These are phyloP conservation scores for Solanum aculeatissimum DNA, from an alignment of 305 asterid genomes.

Conservation along the genomic window DNA sequence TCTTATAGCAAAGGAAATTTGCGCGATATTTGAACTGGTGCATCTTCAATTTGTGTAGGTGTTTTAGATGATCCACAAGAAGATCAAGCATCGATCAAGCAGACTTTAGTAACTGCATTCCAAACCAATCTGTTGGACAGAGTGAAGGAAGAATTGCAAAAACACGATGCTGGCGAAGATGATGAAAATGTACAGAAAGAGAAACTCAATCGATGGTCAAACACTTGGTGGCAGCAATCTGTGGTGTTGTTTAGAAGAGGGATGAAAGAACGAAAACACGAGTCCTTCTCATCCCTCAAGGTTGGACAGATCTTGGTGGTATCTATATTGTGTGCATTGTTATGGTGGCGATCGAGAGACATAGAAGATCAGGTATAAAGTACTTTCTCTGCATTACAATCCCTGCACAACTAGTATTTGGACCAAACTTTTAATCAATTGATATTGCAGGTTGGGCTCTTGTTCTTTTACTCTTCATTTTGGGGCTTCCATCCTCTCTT, in stretches of 20 bases:
- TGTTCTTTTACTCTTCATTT: conserved; percentile 51
- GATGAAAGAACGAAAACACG: conserved; percentile 68
- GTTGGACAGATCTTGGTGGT: conserved; percentile 40
- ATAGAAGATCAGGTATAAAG: conserved; percentile 68
- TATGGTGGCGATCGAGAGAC: conserved; percentile 76
- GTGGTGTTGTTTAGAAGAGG: conserved; percentile 56
- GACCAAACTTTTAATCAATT: neutral
- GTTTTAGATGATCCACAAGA: conserved; percentile 33
- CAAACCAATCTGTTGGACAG: conserved; percentile 18
- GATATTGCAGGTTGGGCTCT: conserved; percentile 44
- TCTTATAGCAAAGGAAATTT: neutral
- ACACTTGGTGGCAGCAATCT: conserved; percentile 65
- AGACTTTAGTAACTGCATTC: conserved; percentile 31
- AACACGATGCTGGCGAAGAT: neutral
- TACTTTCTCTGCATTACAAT: neutral
- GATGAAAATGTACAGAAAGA: conserved; percentile 1
- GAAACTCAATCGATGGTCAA: conserved; percentile 36
- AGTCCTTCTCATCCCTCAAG: conserved; percentile 51
- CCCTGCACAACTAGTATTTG: neutral
- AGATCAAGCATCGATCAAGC: conserved; percentile 42
- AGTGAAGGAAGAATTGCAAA: conserved; percentile 29
- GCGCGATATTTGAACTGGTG: neutral
- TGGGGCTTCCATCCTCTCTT: conserved; percentile 93
- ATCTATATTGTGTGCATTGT: conserved; percentile 37
- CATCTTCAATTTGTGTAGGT: conserved; percentile 22